Evolutionary conservation across 2,329 filamentous ascomycete genomes (phyloP).

Genomic region (Talaromyces verruculosus): DNA sequence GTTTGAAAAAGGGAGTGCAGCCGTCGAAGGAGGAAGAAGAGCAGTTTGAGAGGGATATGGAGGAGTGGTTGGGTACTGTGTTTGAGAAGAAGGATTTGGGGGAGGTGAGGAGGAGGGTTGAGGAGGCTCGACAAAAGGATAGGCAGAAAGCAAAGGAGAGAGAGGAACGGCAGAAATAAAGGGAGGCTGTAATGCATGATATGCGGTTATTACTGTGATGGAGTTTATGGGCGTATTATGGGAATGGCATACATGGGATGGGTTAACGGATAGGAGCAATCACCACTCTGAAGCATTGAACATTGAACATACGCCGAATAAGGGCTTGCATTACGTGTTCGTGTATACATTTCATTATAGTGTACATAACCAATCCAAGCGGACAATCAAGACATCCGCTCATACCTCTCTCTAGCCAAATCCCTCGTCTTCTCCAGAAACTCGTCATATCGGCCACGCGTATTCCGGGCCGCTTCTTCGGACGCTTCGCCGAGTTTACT

Average conservation of each 20-base stretch:
- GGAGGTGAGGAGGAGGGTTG: conserved; percentile 38
- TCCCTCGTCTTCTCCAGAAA: conserved; percentile 51
- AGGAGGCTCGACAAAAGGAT: conserved; percentile 20
- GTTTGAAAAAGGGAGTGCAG: conserved; percentile 41
- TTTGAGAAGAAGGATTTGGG: conserved; percentile 51
- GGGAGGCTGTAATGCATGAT: background rate
- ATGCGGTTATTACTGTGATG: background rate
- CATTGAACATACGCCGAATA: background rate
- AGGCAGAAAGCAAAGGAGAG: conserved; percentile 20
- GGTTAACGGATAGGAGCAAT: background rate
- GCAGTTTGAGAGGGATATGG: conserved; percentile 55
- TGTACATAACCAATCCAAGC: background rate
- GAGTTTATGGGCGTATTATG: background rate
- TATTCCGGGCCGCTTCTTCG: conserved; percentile 51
- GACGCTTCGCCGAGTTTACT: conserved; percentile 51
- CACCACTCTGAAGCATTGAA: conserved; percentile 8
- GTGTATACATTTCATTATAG: background rate
- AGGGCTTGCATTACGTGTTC: background rate
- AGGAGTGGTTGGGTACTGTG: conserved; percentile 53
- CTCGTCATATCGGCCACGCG: conserved; percentile 48
- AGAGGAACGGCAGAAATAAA: conserved; percentile 18
- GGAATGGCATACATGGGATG: background rate
- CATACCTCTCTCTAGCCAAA: conserved; percentile 49
- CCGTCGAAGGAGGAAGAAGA: conserved; percentile 53
- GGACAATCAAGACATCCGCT: conserved; percentile 36